Evolutionary conservation across 108 stramenopile genomes (phyloP), one percentile per base, ranked within the genome.

Genomic region (Fragilariopsis cylindrus): DNA sequence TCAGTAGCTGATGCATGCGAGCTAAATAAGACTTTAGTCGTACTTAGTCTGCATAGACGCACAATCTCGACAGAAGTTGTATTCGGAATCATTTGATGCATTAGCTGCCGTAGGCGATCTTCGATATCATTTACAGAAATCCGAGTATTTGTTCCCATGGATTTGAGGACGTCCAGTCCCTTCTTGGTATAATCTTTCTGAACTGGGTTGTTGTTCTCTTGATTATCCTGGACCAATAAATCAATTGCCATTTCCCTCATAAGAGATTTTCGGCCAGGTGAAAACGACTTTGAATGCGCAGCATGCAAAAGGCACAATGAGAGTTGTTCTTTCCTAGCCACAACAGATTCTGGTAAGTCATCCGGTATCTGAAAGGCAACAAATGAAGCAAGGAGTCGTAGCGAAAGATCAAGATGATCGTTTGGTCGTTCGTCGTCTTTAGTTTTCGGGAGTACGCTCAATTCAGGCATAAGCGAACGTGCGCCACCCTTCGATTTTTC

Each of bases 221-320:
- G 70, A 46, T 42, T 49, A 55, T 71, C 48, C 7, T 71, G 67
- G 54, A 71, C 77, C n/a, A 83, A 69, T 4, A 83, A 66, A 11
- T 70, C 64, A 58, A 71, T 72, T 3, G 82, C 82, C 55, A 60
- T 71, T 46, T 73, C 55, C 42, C 78, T 70, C 78, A 83, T 73
- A 16, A 9, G 40, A 18, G 53, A 16, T 30, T 74, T 74, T 45
- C 18, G 30, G 18, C 11, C 7, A 3, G 65, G n/a, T 9, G 58
- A 7, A 30, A 62, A 48, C 8, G 78, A 58, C 15, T 54, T 54
- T 21, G 73, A 48, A 44, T 77, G 76, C 15, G 83, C 79, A 77
- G 90, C 90, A 16, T 78, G 74, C 15, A 95, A 76, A 1, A 95
- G 75, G 71, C 90, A 91, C 54, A 87, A 82, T 40, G 92, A 90